Evolutionary conservation across 2,329 filamentous ascomycete genomes (phyloP).

Genomic region (Clarireedia homoeocarpa): DNA sequence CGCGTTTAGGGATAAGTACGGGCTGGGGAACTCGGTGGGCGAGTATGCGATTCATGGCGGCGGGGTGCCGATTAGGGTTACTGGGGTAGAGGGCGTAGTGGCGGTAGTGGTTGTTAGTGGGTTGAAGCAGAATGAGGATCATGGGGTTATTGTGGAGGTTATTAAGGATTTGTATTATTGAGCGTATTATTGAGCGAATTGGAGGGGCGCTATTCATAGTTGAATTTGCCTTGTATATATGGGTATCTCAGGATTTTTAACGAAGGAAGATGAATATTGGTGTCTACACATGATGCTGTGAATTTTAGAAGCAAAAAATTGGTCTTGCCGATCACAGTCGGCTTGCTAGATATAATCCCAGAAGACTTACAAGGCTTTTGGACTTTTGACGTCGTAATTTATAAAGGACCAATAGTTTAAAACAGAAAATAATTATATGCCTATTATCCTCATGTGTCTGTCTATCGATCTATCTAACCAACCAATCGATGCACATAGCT

Average conservation of each 20-base stretch:
- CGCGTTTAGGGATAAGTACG: constrained; percentile 57
- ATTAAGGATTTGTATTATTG: constrained; percentile 24
- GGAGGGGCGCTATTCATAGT: no score
- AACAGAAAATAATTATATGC: no score
- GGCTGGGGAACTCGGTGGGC: constrained; percentile 46
- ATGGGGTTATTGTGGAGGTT: constrained; percentile 62
- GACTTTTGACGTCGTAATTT: no score
- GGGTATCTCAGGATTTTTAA: no score
- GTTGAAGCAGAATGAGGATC: constrained; percentile 69
- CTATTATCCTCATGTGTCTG: not conserved
- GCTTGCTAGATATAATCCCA: no score
- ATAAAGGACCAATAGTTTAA: no score
- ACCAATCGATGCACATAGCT: not conserved
- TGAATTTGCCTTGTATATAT: no score
- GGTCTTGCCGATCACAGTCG: no score
- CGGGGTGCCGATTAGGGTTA: constrained; percentile 63
- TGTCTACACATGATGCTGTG: no score
- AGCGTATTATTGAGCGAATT: not conserved
- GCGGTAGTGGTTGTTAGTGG: constrained; percentile 71
- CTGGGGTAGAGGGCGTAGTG: constrained; percentile 67
- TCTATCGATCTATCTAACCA: not conserved
- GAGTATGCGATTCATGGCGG: constrained; percentile 74
- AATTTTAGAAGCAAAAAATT: no score
- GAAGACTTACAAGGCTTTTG: no score
- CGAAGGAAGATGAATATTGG: no score